Evolutionary conservation across 306 rosid genomes (phyloP).

Genomic region (Medicago ruthenica): DNA sequence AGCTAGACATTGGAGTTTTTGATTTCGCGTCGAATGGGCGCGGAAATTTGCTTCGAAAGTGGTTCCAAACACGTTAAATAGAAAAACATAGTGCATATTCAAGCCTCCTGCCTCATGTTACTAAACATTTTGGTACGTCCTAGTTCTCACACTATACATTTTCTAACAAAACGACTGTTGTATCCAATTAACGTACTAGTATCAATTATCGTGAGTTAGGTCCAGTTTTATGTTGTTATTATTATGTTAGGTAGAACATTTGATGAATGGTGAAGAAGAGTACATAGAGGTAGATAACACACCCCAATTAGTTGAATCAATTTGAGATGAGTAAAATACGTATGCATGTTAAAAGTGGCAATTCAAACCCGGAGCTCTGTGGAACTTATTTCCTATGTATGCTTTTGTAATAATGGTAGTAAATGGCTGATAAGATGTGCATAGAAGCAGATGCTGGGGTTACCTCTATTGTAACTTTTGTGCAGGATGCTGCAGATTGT

Average conservation of each 20-base stretch:
- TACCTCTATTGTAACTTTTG: background rate
- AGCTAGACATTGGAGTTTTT: too few species aligned
- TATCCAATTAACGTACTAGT: background rate
- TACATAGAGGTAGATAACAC: background rate
- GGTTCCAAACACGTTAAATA: too few species aligned
- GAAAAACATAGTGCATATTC: too few species aligned
- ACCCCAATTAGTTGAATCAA: background rate
- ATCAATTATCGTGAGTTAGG: background rate
- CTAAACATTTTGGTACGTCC: too few species aligned
- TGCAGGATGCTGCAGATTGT: background rate
- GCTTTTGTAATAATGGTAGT: slow-evolving; percentile 2
- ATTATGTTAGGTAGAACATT: background rate
- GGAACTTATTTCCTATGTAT: background rate
- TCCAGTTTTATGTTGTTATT: background rate
- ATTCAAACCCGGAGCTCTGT: background rate
- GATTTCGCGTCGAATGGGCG: too few species aligned
- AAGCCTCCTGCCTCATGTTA: too few species aligned
- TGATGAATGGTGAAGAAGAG: background rate
- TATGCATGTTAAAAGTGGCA: background rate
- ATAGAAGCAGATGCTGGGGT: background rate
- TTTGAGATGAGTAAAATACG: background rate
- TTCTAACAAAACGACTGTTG: too few species aligned
- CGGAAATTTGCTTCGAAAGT: too few species aligned
- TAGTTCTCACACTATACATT: too few species aligned
- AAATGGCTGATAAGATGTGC: background rate